Conservation (phyloP, 345 rosid genomes). For the Hibiscus syriacus region DNA sequence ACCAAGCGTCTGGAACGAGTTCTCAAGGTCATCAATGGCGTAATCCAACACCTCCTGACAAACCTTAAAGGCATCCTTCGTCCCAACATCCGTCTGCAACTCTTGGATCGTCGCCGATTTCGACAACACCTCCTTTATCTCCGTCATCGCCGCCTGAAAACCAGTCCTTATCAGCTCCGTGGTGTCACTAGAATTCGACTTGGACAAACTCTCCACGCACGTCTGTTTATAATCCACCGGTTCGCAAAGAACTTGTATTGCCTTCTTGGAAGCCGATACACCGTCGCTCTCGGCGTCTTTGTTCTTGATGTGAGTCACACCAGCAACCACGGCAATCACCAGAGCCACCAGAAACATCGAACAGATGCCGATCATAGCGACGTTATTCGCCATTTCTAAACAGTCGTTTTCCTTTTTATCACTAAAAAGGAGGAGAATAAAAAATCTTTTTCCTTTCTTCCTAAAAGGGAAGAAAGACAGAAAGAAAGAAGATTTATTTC, state of each 20-base stretch:
- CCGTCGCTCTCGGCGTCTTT: not conserved
- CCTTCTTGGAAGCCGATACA: not conserved
- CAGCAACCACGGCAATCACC: conserved; percentile 48
- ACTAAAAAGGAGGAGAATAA: not conserved
- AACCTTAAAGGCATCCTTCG: conserved; percentile 43
- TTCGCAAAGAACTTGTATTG: conserved; percentile 43
- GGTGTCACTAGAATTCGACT: conserved; percentile 41
- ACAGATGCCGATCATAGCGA: conserved; percentile 33
- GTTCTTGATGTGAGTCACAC: not conserved
- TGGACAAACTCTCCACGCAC: conserved; percentile 36
- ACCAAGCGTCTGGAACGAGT: conserved; percentile 33
- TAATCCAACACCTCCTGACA: conserved; percentile 45
- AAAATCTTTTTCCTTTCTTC: not conserved
- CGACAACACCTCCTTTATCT: conserved; percentile 28
- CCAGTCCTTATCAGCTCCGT: conserved; percentile 45
- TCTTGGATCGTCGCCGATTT: conserved; percentile 35
- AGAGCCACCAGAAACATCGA: conserved; percentile 50
- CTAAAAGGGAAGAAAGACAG: not conserved
- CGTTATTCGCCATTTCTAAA: conserved; percentile 29
- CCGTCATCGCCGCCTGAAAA: conserved; percentile 34
- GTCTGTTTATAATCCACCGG: conserved; percentile 48
- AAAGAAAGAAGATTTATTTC: not conserved
- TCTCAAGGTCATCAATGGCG: conserved; percentile 48
- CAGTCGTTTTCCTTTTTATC: not conserved
- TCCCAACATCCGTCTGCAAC: conserved; percentile 22